Percentiles rank a stretch among this genome's conserved stretches.
phyloP scores from a whole-genome alignment of 768 basidiomycete species.

The Trichaptum fuscoviolaceum region DNA sequence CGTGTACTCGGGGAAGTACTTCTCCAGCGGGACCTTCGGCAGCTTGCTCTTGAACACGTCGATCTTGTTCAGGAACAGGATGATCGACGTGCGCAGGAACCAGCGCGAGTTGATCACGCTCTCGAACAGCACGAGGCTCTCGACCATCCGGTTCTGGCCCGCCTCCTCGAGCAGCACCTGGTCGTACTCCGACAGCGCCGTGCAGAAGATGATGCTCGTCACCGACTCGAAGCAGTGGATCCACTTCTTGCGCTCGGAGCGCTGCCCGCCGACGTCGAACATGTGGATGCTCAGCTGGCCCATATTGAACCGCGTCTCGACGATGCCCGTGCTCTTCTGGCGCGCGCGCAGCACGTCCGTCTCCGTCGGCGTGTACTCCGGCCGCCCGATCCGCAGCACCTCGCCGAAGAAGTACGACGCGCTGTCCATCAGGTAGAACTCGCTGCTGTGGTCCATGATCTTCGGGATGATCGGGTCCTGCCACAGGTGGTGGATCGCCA shows the following conservation, averaged over 20 bases:
- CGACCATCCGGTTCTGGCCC: slow-evolving; percentile 66
- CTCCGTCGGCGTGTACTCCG: slow-evolving; percentile 81
- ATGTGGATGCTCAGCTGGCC: slow-evolving; percentile 59
- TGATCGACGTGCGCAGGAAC: slow-evolving; percentile 64
- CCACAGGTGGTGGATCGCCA: slow-evolving; percentile 65
- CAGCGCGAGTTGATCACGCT: slow-evolving; percentile 75
- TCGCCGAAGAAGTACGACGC: slow-evolving; percentile 88
- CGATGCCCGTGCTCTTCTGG: slow-evolving; percentile 85
- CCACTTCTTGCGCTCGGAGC: slow-evolving; percentile 58
- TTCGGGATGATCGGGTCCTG: slow-evolving; percentile 55
- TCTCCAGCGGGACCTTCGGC: slow-evolving; percentile 68
- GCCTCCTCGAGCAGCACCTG: slow-evolving; percentile 62
- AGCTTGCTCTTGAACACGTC: slow-evolving; percentile 74
- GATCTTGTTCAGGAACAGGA: slow-evolving; percentile 68
- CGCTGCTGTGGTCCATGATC: slow-evolving; percentile 53
- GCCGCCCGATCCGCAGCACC: slow-evolving; percentile 74
- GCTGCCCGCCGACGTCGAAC: slow-evolving; percentile 72
- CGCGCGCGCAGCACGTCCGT: slow-evolving; percentile 86
- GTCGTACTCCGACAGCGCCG: slow-evolving; percentile 71
- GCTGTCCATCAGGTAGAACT: slow-evolving; percentile 95
- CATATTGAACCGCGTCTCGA: slow-evolving; percentile 78
- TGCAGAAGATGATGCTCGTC: slow-evolving; percentile 75
- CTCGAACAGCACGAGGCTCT: slow-evolving; percentile 71
- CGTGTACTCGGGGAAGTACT: slow-evolving; percentile 84
- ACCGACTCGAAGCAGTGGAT: slow-evolving; percentile 71